Base-by-base conservation (phyloP, 2,329 filamentous ascomycete species). In the Xylariaceae sp. region DNA sequence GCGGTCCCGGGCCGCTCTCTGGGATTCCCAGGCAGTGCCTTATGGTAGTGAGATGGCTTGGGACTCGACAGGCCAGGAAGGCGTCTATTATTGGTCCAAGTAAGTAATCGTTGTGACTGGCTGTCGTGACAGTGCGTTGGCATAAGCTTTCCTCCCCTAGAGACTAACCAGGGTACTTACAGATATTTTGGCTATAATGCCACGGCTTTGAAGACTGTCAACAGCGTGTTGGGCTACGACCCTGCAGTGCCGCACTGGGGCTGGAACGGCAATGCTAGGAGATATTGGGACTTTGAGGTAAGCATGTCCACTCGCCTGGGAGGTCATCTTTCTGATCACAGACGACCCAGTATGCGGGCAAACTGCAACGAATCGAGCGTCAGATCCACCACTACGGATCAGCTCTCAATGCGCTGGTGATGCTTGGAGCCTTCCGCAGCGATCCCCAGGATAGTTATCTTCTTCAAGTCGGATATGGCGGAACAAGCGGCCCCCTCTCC, bases 311-410 rank as follows among this genome's bases (percentile, higher is more conserved):
- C n/a, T n/a, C n/a, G n/a, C n/a, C n/a, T n/a, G n/a, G n/a, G n/a
- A 26, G 6, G n/a, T 26, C 6, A 6, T 14, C 24, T 12, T 13
- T 11, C 18, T 22, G n/a, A 19, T 14, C 11, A 13, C 13, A 15
- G 5, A 19, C 17, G 36, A 23, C 29, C 15, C 25, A 37, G 31
- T 66, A 66, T 34, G 61, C 51, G 6, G 63, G 60, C 16, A 67
- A 67, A 38, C 55, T 66, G 5, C 33, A 47, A 4, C 51, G 58
- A 9, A 64, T 65, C 18, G 64, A 68, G 45, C 60, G 64, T 4
- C 68, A 73, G 50, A 67, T 77, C 37, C 74, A 79, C 44, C 75
- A 79, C 52, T 79, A 78, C 43, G 73, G 73, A 13, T 76, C 71
- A 0, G 68, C 62, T 0, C 65, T 78, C 5, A 78, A 77, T 48